A percentile compares a stretch with the other conserved stretches of the same genome.
Evolutionary conservation across 306 rosid genomes (phyloP).

Genomic region (Spatholobus suberectus): DNA sequence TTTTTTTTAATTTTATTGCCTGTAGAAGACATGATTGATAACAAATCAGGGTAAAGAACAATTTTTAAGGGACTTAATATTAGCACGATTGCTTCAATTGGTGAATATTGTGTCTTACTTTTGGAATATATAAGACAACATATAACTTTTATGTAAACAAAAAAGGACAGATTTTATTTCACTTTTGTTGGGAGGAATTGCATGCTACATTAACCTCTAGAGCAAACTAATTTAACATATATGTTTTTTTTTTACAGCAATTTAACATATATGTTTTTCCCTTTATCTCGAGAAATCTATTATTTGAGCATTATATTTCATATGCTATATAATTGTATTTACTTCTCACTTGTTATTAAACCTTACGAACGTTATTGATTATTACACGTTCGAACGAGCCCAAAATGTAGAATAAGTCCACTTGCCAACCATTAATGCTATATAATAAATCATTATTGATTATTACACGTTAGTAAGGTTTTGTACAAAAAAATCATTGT

Average conservation of each 20-base stretch:
- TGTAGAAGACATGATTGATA: neutral
- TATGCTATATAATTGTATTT: neutral
- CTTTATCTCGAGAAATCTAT: no score
- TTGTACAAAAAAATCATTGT: neutral
- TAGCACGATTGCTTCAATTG: neutral
- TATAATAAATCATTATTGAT: neutral
- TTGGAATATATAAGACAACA: conserved; percentile 27
- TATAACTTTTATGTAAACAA: neutral
- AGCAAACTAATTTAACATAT: neutral
- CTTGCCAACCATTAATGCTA: no score
- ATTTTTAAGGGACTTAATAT: neutral
- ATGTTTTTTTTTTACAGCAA: no score
- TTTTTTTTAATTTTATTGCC: neutral
- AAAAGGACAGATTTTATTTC: neutral
- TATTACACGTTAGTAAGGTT: neutral
- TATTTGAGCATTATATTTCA: neutral
- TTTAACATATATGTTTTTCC: neutral
- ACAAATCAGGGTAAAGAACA: neutral
- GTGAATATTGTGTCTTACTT: neutral
- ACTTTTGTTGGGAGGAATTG: neutral
- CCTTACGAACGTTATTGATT: neutral
- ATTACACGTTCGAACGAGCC: no score
- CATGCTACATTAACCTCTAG: neutral
- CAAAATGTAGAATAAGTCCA: no score
- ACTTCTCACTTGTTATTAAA: neutral